A percentile compares a stretch with the other conserved stretches of the same genome.
Evolutionary conservation across 164 flowering plant species (phyloP).

Genomic region (Berberis thunbergii): DNA sequence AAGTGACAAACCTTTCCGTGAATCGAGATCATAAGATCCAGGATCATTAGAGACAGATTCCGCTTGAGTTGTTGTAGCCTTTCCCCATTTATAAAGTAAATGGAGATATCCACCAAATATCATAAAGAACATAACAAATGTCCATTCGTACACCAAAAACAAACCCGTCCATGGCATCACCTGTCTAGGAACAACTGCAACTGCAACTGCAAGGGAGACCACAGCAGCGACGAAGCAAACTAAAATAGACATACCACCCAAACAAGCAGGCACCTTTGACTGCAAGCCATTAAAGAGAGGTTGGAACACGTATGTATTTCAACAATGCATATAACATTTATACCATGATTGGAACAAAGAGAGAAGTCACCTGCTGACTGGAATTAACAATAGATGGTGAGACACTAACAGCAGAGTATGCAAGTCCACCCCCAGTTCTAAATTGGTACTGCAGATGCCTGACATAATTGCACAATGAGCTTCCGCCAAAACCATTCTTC

Average conservation of each 20-base stretch:
- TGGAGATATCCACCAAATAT: constrained; percentile 71
- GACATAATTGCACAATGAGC: constrained; percentile 44
- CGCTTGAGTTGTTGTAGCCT: constrained; percentile 33
- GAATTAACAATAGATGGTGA: constrained; percentile 39
- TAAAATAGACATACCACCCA: constrained; percentile 63
- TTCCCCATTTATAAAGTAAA: constrained; percentile 63
- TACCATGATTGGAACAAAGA: not conserved
- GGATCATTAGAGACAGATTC: constrained; percentile 32
- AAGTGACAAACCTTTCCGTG: constrained; percentile 62
- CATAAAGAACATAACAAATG: constrained; percentile 53
- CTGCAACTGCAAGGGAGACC: constrained; percentile 48
- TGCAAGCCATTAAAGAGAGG: constrained; percentile 42
- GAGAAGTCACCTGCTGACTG: constrained; percentile 43
- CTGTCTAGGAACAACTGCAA: constrained; percentile 80
- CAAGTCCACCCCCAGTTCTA: constrained; percentile 39
- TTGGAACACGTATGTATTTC: constrained; percentile 5
- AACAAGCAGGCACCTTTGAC: constrained; percentile 52
- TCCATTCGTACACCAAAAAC: constrained; percentile 88
- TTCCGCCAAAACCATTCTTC: constrained; percentile 32
- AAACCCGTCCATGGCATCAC: constrained; percentile 97
- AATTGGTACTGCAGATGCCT: constrained; percentile 59
- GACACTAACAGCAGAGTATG: constrained; percentile 44
- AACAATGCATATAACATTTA: too few species aligned
- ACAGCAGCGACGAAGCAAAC: constrained; percentile 55
- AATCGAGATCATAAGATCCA: constrained; percentile 47